These are phyloP conservation scores for Schoenoplectus triqueter DNA, from an alignment of 202 grass and related monocot genomes.

Conservation along the genomic window DNA sequence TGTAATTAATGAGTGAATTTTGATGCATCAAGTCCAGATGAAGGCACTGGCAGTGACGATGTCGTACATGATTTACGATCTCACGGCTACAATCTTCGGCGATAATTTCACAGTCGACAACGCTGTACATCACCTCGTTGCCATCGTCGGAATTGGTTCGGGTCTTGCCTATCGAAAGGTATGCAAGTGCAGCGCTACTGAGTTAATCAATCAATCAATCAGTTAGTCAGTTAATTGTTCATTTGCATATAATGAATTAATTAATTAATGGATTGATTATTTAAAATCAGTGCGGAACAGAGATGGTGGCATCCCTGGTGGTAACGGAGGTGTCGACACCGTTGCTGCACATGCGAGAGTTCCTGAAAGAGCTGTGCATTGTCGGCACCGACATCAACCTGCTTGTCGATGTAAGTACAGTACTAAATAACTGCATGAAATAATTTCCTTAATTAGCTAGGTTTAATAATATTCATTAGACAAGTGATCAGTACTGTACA, in stretches of 20 bases:
- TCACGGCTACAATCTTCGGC: slow-evolving; percentile 64
- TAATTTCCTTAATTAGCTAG: neutral
- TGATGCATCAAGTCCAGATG: slow-evolving; percentile 50
- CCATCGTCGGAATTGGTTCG: slow-evolving; percentile 72
- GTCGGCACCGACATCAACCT: slow-evolving; percentile 74
- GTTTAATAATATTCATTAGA: too few species aligned
- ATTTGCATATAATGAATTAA: neutral
- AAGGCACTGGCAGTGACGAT: slow-evolving; percentile 67
- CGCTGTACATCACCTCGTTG: slow-evolving; percentile 73
- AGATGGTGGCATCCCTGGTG: slow-evolving; percentile 67
- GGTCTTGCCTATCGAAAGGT: slow-evolving; percentile 79
- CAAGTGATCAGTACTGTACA: too few species aligned
- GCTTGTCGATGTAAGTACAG: slow-evolving; percentile 56
- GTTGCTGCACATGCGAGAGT: slow-evolving; percentile 78
- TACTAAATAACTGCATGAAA: neutral
- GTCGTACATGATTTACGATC: slow-evolving; percentile 89
- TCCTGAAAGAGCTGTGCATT: slow-evolving; percentile 72
- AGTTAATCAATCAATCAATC: neutral
- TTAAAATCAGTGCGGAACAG: slow-evolving; percentile 62
- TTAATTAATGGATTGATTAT: neutral
- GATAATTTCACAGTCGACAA: slow-evolving; percentile 64
- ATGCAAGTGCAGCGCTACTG: neutral
- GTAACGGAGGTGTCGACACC: slow-evolving; percentile 89
- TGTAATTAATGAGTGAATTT: neutral
- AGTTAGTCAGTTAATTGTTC: neutral